Evolutionary conservation across 2,329 filamentous ascomycete genomes (phyloP).

Genomic region (Diaporthe amygdali): DNA sequence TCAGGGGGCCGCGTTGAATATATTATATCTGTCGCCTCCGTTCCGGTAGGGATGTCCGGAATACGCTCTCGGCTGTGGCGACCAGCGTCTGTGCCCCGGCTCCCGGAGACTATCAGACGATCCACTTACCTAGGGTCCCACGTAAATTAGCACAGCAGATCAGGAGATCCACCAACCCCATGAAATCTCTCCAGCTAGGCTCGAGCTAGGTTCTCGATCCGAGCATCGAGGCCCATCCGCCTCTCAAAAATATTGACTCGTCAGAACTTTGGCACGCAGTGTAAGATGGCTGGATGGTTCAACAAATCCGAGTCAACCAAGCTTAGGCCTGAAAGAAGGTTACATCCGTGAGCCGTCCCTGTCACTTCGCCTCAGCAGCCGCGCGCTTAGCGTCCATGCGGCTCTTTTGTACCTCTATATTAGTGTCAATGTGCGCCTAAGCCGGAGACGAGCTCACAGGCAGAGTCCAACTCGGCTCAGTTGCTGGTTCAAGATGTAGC

Average conservation of each 20-base stretch:
- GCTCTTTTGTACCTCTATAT: background rate
- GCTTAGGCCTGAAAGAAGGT: background rate
- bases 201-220: background rate
- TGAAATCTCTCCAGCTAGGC: slow-evolving; percentile 1
- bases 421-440: background rate
- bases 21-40: background rate
- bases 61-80: background rate
- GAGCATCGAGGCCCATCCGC: background rate
- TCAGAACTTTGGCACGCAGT: background rate
- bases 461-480: background rate
- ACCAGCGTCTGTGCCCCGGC: background rate
- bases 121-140: background rate
- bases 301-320: background rate
- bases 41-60: too few relatives aligned
- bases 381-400: background rate
- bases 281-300: background rate
- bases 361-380: background rate
- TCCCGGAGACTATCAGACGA: slow-evolving; percentile 3
- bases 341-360: background rate
- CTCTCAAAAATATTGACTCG: background rate
- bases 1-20: background rate
- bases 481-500: background rate
- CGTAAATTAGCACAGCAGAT: slow-evolving; percentile 4
- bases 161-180: slow-evolving; percentile 5
- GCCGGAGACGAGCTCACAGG: background rate